Base-by-base conservation (phyloP, 2,329 filamentous ascomycete species). In the Fusarium nisikadoi region DNA sequence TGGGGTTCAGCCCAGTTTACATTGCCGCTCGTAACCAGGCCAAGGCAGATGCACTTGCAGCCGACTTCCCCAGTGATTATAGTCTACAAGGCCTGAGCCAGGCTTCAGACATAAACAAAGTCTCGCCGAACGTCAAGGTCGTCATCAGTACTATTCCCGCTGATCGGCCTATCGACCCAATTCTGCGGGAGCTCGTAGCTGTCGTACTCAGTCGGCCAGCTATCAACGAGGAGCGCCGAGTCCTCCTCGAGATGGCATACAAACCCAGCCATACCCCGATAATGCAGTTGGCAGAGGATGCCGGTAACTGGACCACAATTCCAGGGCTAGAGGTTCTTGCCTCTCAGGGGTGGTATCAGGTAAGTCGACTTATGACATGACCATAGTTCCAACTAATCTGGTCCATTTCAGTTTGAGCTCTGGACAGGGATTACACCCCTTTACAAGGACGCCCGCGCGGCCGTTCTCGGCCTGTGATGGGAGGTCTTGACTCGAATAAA, bases 241-340 rank as follows among this genome's bases (percentile, higher is more conserved):
- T 96, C 17, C 83, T 98, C 68, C 83, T 98, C 7, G 96, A 99
- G 81, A 97, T 99, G 95, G 95, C 96, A 4, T 99, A 99, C 82
- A 97, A 95, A 82, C 96, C 96, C 25, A 86, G 88, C 1, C 88
- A 93, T 57, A 99, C 96, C 8, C 89, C 92, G 12, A 82, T 97
- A 73, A 98, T 98, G 91, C 88, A 93, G 79, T 84, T 98, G 79
- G 95, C 95, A 5, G 87, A 90, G 75, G 88, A 92, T 74, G 88
- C 89, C 17, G 80, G 79, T 16, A 91, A 92, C 6, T 99, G 96
- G 96, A 87, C 84, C 62, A 94, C 92, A 4, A 92, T 98, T 70
- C 91, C 94, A 12, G 96, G 96, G 0, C 82, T 98, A 42, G 96
- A 99, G 81, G 94, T 96, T 35, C 86, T 99, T 61, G 91, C 94